phyloP scores from a whole-genome alignment of 2,329 filamentous ascomycete genomes.

The Nigrograna mackinnonii region DNA sequence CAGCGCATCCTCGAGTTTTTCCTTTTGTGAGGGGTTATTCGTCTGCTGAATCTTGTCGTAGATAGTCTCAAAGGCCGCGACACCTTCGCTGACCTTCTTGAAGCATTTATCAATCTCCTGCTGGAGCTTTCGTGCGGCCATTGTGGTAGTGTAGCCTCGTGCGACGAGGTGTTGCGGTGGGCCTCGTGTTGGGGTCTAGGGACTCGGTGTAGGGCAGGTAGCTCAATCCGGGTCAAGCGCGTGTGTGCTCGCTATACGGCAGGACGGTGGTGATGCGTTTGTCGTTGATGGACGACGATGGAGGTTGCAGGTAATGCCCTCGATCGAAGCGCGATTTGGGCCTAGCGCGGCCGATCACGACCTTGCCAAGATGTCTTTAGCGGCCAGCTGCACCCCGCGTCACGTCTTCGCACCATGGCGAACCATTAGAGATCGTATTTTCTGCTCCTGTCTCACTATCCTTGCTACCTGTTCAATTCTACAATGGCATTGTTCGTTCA shows the following conservation, averaged over 20 bases:
- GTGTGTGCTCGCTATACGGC: slow-evolving; percentile 16
- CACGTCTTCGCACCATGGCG: slow-evolving; percentile 2
- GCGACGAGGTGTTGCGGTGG: slow-evolving; percentile 20
- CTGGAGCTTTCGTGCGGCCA: slow-evolving; percentile 95
- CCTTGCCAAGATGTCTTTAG: not conserved
- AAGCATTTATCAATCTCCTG: slow-evolving; percentile 99
- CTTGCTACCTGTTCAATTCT: too few species aligned
- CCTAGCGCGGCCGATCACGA: slow-evolving; percentile 27
- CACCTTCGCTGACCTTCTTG: slow-evolving; percentile 95
- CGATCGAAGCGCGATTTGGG: slow-evolving; percentile 26
- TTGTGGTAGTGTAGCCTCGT: slow-evolving; percentile 54
- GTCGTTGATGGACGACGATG: slow-evolving; percentile 23
- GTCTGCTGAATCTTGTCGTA: slow-evolving; percentile 98
- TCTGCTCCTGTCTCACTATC: too few species aligned
- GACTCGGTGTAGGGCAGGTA: slow-evolving; percentile 11
- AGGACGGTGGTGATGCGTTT: slow-evolving; percentile 16
- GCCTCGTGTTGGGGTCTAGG: slow-evolving; percentile 13
- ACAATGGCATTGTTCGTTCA: too few species aligned
- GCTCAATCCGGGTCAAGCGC: slow-evolving; percentile 16
- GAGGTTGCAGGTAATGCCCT: slow-evolving; percentile 25
- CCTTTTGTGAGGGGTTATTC: slow-evolving; percentile 91
- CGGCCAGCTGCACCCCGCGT: slow-evolving; percentile 6
- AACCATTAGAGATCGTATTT: too few species aligned
- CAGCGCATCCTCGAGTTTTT: slow-evolving; percentile 96
- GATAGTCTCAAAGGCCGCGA: slow-evolving; percentile 88